A percentile compares a stretch with the other conserved stretches of the same genome.
Evolutionary conservation across 805 yeast genomes (phyloP).

Genomic region (Isabelozyma rhagii): DNA sequence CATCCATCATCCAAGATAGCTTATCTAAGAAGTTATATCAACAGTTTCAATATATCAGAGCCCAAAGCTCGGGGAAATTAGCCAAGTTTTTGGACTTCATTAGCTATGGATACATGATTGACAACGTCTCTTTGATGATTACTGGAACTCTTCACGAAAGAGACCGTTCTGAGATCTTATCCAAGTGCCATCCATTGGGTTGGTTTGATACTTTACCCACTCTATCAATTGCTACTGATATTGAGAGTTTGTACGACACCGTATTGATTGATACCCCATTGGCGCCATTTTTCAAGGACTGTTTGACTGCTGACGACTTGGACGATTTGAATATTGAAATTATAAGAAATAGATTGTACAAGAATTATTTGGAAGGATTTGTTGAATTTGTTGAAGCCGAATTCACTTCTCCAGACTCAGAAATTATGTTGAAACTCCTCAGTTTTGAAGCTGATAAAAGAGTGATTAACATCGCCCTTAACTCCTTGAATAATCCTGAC

Average conservation of each 20-base stretch:
- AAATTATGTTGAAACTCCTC: slow-evolving; percentile 73
- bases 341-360: slow-evolving; percentile 85
- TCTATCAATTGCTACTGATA: slow-evolving; percentile 88
- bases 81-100: slow-evolving; percentile 86
- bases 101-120: slow-evolving; percentile 97
- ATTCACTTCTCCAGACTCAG: slow-evolving; percentile 73
- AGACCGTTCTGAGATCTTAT: slow-evolving; percentile 82
- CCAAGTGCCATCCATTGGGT: slow-evolving; percentile 94
- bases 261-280: slow-evolving; percentile 95
- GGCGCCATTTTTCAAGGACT: slow-evolving; percentile 92
- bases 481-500: slow-evolving; percentile 78
- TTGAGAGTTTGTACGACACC: slow-evolving; percentile 87
- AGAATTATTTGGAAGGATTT: slow-evolving; percentile 91
- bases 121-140: slow-evolving; percentile 91
- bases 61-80: slow-evolving; percentile 79
- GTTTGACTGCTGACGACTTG: slow-evolving; percentile 81
- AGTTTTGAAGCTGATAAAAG: slow-evolving; percentile 95
- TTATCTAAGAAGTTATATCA: slow-evolving; percentile 71
- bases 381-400: slow-evolving; percentile 57
- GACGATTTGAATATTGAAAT: slow-evolving; percentile 96
- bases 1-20: slow-evolving; percentile 79
- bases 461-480: slow-evolving; percentile 84
- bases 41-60: slow-evolving; percentile 81
- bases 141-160: slow-evolving; percentile 96
- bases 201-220: slow-evolving; percentile 99